These are phyloP conservation scores for Sordariomycetes sp. DNA, from an alignment of 2,329 filamentous ascomycete genomes.

Conservation along the genomic window DNA sequence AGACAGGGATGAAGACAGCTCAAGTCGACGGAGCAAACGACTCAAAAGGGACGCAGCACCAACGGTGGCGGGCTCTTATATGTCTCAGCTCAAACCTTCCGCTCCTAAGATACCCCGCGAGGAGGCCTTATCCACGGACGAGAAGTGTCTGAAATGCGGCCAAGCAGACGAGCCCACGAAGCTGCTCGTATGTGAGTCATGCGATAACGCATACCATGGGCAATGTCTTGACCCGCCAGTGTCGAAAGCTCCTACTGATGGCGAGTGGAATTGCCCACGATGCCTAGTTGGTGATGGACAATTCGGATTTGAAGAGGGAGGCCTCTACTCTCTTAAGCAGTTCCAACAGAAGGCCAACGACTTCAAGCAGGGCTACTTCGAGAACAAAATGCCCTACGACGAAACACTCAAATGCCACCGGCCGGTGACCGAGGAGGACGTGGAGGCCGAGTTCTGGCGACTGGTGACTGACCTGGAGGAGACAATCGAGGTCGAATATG, in stretches of 20 bases:
- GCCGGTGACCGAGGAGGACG: conserved; percentile 85
- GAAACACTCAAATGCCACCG: conserved; percentile 71
- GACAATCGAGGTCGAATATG: conserved; percentile 95
- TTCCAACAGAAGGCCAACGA: conserved; percentile 94
- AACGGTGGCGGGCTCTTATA: conserved; percentile 91
- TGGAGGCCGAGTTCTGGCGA: conserved; percentile 94
- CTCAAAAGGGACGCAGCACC: conserved; percentile 72
- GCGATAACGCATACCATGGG: conserved; percentile 80
- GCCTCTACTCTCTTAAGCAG: conserved; percentile 86
- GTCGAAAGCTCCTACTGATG: conserved; percentile 64
- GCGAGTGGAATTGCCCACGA: conserved; percentile 92
- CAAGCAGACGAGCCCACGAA: conserved; percentile 63
- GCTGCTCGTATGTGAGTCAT: conserved; percentile 81
- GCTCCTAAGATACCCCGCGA: conserved; percentile 57
- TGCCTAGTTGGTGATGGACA: conserved; percentile 94
- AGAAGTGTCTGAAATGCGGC: conserved; percentile 78
- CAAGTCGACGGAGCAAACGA: conserved; percentile 81
- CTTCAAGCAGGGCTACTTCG: conserved; percentile 93
- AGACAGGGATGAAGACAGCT: conserved; percentile 44
- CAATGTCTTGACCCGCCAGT: conserved; percentile 82
- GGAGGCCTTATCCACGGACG: conserved; percentile 36
- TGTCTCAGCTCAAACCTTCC: conserved; percentile 84
- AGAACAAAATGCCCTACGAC: conserved; percentile 82
- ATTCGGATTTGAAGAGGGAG: conserved; percentile 95
- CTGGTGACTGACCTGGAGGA: conserved; percentile 90